A percentile compares a stretch with the other conserved stretches of the same genome.
Conservation (phyloP, 495 filamentous ascomycete species). For the Neurospora africana region DNA sequence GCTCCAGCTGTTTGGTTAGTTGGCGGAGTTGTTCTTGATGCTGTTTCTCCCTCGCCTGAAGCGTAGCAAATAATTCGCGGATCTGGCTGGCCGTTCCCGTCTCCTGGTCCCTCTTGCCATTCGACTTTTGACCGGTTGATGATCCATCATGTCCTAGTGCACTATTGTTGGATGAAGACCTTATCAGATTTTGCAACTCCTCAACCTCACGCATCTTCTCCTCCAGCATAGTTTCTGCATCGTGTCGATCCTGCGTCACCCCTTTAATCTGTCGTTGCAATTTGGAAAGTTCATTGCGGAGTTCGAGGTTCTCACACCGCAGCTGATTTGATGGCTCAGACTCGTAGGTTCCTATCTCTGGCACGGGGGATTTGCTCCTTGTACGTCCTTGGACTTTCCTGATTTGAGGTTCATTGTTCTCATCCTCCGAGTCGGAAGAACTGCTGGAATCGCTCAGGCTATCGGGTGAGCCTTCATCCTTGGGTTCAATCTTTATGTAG, state of each 20-base stretch:
- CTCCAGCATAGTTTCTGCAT: background rate
- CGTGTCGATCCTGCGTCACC: background rate
- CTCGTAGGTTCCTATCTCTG: background rate
- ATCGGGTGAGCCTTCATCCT: background rate
- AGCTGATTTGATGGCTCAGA: background rate
- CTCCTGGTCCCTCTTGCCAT: background rate
- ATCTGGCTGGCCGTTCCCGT: background rate
- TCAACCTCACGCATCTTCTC: background rate
- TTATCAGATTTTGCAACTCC: background rate
- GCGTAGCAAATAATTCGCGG: background rate
- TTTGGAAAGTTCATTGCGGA: background rate
- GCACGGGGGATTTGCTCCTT: background rate
- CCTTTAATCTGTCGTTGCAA: background rate
- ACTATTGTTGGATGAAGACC: background rate
- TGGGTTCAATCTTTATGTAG: background rate
- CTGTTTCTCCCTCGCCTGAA: background rate
- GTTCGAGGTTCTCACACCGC: background rate
- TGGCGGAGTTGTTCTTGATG: background rate
- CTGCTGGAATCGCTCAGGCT: background rate
- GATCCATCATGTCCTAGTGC: background rate
- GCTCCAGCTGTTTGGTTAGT: background rate
- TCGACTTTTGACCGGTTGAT: background rate
- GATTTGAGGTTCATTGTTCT: background rate
- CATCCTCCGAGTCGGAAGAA: background rate
- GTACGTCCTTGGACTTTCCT: background rate